phyloP scores from a whole-genome alignment of 805 yeast species.

The Hanseniaspora taiwanica region DNA sequence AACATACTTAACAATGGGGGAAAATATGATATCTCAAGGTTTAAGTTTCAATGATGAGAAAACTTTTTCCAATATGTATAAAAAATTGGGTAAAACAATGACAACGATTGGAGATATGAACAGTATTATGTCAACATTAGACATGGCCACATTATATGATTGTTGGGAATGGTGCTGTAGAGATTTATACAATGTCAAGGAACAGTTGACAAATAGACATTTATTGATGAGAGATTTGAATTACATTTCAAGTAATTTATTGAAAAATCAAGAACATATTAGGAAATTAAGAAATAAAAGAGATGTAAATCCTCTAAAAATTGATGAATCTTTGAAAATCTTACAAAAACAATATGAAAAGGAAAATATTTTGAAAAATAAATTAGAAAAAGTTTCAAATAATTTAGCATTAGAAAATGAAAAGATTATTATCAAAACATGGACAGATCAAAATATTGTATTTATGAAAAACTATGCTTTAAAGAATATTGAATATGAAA shows the following conservation, averaged over 20 bases:
- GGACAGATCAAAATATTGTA: slow-evolving; percentile 28
- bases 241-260: slow-evolving; percentile 66
- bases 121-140: slow-evolving; percentile 55
- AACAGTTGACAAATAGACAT: slow-evolving; percentile 85
- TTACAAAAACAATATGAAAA: slow-evolving; percentile 65
- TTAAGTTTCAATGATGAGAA: slow-evolving; percentile 8
- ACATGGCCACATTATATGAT: slow-evolving; percentile 66
- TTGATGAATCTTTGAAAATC: slow-evolving; percentile 76
- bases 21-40: slow-evolving; percentile 18
- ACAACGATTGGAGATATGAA: slow-evolving; percentile 65
- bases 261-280: slow-evolving; percentile 57
- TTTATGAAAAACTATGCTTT: slow-evolving; percentile 50
- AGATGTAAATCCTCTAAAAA: slow-evolving; percentile 72
- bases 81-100: slow-evolving; percentile 55
- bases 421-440: slow-evolving; percentile 16
- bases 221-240: slow-evolving; percentile 78
- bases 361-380: slow-evolving; percentile 65
- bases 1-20: slow-evolving; percentile 13
- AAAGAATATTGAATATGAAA: slow-evolving; percentile 71
- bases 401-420: slow-evolving; percentile 69
- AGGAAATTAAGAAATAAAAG: slow-evolving; percentile 55
- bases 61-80: slow-evolving; percentile 44
- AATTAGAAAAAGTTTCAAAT: slow-evolving; percentile 68
- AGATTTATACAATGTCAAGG: slow-evolving; percentile 82
- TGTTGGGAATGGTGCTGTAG: slow-evolving; percentile 47